phyloP scores from a whole-genome alignment of 2,329 filamentous ascomycete genomes.

The Colletotrichum sp. region DNA sequence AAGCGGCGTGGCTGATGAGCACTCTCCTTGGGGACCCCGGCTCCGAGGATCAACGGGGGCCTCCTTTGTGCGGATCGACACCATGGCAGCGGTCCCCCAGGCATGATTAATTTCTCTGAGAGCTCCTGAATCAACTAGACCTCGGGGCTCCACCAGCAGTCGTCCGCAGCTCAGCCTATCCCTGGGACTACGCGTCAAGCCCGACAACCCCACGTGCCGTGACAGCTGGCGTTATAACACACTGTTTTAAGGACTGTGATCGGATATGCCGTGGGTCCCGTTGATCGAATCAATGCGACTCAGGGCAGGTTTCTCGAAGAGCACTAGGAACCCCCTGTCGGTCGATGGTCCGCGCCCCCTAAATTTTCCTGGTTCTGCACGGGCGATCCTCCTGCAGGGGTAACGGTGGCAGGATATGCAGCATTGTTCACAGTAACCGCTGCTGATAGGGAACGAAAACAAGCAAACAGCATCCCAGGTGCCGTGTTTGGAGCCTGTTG shows the following conservation, averaged over 20 bases:
- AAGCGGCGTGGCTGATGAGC: conserved; percentile 5
- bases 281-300: conserved; percentile 4
- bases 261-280: not conserved
- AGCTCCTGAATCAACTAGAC: conserved; percentile 13
- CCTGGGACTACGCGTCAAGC: conserved; percentile 3
- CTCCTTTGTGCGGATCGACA: conserved; percentile 1
- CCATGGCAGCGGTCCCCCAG: not conserved
- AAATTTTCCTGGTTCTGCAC: conserved; percentile 2
- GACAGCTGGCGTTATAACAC: not conserved
- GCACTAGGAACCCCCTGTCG: not conserved
- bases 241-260: conserved; percentile 1
- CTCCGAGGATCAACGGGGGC: not conserved
- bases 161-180: not conserved
- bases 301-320: not conserved
- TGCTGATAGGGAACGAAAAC: not conserved
- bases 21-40: not conserved
- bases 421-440: not conserved
- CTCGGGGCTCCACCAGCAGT: not conserved
- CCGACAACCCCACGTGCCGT: conserved; percentile 11
- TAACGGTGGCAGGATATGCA: not conserved
- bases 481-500: not conserved
- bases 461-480: not conserved
- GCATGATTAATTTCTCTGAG: conserved; percentile 11
- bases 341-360: not conserved
- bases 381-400: conserved; percentile 1